A percentile compares a stretch with the other conserved stretches of the same genome.
These are phyloP conservation scores for Zygotorulaspora florentina DNA, from an alignment of 805 yeast species.

Conservation along the genomic window DNA sequence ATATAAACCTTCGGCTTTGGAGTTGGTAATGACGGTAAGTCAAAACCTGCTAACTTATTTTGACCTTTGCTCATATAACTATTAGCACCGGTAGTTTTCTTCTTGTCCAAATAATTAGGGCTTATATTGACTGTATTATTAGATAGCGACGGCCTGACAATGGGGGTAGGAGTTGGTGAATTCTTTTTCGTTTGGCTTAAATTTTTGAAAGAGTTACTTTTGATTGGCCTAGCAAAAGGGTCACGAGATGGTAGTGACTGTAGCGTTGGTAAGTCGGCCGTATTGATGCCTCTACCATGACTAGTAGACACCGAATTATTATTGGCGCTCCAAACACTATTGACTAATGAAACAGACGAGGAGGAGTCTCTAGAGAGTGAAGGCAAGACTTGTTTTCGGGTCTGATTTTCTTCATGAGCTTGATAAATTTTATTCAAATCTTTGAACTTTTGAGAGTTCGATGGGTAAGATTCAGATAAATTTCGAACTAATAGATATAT, in stretches of 20 bases:
- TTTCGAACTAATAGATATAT: constrained; percentile 56
- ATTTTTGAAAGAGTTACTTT: constrained; percentile 8
- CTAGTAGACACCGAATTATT: constrained; percentile 12
- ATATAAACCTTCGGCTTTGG: constrained; percentile 34
- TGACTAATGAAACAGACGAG: constrained; percentile 17
- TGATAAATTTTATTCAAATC: constrained; percentile 35
- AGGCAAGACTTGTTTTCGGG: constrained; percentile 26
- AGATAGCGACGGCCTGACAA: constrained; percentile 12
- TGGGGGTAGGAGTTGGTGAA: constrained; percentile 11
- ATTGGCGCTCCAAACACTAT: constrained; percentile 33
- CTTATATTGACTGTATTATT: constrained; percentile 24
- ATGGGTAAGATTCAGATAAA: constrained; percentile 52
- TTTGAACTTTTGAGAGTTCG: constrained; percentile 41
- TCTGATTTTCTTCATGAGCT: constrained; percentile 25
- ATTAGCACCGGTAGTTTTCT: constrained; percentile 20
- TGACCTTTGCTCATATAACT: constrained; percentile 15
- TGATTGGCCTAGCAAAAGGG: constrained; percentile 17
- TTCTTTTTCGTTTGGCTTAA: constrained; percentile 6
- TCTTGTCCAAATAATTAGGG: constrained; percentile 32
- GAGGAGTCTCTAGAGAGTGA: constrained; percentile 22
- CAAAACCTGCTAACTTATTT: constrained; percentile 20
- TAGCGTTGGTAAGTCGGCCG: constrained; percentile 35
- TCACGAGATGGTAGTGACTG: constrained; percentile 20
- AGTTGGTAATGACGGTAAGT: constrained; percentile 49
- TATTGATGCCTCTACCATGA: constrained; percentile 13